phyloP scores from a whole-genome alignment of 2,329 filamentous ascomycete genomes.

The Herpotrichia juniperi region DNA sequence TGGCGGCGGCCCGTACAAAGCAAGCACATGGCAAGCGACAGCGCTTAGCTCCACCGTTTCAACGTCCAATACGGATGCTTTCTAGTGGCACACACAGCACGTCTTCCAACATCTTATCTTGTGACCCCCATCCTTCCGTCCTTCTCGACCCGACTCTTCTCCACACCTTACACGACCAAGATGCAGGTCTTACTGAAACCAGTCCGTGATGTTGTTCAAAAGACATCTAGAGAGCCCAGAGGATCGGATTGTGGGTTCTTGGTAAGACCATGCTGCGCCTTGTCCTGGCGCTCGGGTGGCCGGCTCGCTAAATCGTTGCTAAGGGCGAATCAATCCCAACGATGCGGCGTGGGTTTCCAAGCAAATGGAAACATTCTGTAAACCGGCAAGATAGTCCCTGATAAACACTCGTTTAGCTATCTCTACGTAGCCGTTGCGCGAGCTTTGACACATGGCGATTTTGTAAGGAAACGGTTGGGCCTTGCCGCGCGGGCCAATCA shows the following conservation, averaged over 20 bases:
- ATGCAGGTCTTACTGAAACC: background rate
- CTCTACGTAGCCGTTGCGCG: constrained; percentile 6
- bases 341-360: constrained; percentile 8
- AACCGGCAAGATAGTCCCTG: constrained; percentile 15
- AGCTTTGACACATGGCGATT: constrained; percentile 26
- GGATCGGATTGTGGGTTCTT: constrained; percentile 4
- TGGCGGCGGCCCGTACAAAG: constrained; percentile 4
- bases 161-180: background rate
- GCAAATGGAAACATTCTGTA: constrained; percentile 15
- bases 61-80: constrained; percentile 2
- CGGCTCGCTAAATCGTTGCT: constrained; percentile 21
- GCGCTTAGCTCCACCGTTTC: background rate
- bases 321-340: constrained; percentile 24
- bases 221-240: background rate
- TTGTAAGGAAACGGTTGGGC: constrained; percentile 22
- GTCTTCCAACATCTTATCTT: constrained; percentile 3
- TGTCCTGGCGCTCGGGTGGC: constrained; percentile 26
- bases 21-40: constrained; percentile 5
- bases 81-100: constrained; percentile 5
- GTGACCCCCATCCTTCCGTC: constrained; percentile 3
- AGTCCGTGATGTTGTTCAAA: background rate
- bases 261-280: constrained; percentile 4
- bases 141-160: background rate
- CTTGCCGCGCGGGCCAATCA: constrained; percentile 19
- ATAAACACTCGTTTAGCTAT: constrained; percentile 10